phyloP scores from a whole-genome alignment of 805 yeast species.

The Candida nitratophila region DNA sequence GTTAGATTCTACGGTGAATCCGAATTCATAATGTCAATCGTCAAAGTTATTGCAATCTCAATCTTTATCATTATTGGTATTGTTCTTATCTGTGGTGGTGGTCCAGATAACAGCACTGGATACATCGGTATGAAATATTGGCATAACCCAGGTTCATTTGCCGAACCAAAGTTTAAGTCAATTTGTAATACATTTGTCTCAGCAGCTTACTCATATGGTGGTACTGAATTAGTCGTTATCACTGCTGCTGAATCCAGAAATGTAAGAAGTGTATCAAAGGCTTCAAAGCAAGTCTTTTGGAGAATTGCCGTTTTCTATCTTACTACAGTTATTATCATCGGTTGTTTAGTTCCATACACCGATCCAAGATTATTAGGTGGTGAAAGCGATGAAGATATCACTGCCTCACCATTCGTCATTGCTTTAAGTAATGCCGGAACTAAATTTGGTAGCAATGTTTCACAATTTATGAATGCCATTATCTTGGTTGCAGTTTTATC shows the following conservation, averaged over 20 bases:
- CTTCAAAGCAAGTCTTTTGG: slow-evolving; percentile 62
- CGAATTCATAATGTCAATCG: slow-evolving; percentile 41
- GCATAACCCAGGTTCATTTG: slow-evolving; percentile 49
- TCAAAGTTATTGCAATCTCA: slow-evolving; percentile 41
- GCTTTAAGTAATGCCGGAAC: slow-evolving; percentile 62
- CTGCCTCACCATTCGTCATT: slow-evolving; percentile 75
- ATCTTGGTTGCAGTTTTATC: slow-evolving; percentile 61
- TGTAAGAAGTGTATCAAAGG: slow-evolving; percentile 61
- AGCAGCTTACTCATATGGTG: slow-evolving; percentile 47
- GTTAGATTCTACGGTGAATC: slow-evolving; percentile 52
- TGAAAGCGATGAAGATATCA: slow-evolving; percentile 42
- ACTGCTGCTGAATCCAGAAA: slow-evolving; percentile 73
- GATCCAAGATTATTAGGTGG: slow-evolving; percentile 45
- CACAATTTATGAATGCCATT: slow-evolving; percentile 47
- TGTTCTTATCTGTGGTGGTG: slow-evolving; percentile 46
- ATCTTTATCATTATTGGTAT: slow-evolving; percentile 42
- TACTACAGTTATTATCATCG: slow-evolving; percentile 53
- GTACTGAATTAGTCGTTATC: slow-evolving; percentile 53
- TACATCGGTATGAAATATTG: slow-evolving; percentile 45
- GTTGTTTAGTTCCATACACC: slow-evolving; percentile 59
- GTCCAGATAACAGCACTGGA: slow-evolving; percentile 33
- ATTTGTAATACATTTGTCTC: slow-evolving; percentile 43
- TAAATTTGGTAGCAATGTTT: slow-evolving; percentile 51
- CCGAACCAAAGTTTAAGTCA: slow-evolving; percentile 43
- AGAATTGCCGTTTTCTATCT: slow-evolving; percentile 62